These are phyloP conservation scores for Apiospora malaysiana DNA, from an alignment of 2,329 filamentous ascomycete species.

Conservation along the genomic window DNA sequence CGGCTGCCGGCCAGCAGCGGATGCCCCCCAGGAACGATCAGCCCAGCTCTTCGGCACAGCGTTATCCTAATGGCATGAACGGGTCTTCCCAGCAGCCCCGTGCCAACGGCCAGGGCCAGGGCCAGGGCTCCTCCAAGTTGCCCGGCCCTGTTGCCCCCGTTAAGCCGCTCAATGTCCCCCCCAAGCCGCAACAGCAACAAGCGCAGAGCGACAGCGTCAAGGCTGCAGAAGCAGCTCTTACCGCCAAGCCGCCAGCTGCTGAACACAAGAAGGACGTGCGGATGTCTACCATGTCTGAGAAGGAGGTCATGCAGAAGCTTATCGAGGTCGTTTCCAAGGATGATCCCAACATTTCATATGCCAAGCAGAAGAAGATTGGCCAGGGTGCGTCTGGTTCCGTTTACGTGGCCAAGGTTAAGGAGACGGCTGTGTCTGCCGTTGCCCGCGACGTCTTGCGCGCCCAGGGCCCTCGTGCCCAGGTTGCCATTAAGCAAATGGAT, in stretches of 20 bases:
- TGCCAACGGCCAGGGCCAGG: slow-evolving; percentile 53
- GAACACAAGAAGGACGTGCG: slow-evolving; percentile 90
- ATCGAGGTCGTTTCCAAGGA: slow-evolving; percentile 95
- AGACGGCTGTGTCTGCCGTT: slow-evolving; percentile 79
- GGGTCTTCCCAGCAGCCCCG: slow-evolving; percentile 53
- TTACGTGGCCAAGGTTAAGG: slow-evolving; percentile 95
- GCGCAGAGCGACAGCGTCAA: slow-evolving; percentile 74
- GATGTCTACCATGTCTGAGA: slow-evolving; percentile 98
- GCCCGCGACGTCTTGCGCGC: slow-evolving; percentile 80
- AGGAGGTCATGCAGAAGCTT: slow-evolving; percentile 94
- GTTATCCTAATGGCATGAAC: slow-evolving; percentile 63
- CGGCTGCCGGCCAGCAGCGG: slow-evolving; percentile 48
- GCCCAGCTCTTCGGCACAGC: slow-evolving; percentile 54
- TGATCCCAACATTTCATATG: slow-evolving; percentile 92
- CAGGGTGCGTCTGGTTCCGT: slow-evolving; percentile 98
- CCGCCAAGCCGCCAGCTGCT: slow-evolving; percentile 74
- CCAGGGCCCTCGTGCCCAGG: slow-evolving; percentile 83
- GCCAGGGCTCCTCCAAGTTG: slow-evolving; percentile 51
- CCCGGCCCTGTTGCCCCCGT: slow-evolving; percentile 71
- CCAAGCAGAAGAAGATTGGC: slow-evolving; percentile 99
- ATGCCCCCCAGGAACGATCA: slow-evolving; percentile 53
- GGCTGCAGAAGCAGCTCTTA: slow-evolving; percentile 87
- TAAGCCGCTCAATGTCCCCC: slow-evolving; percentile 79
- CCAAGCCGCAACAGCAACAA: slow-evolving; percentile 54
- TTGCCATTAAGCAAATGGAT: slow-evolving; percentile 99